These are phyloP conservation scores for Isatis tinctoria DNA, from an alignment of 345 rosid genomes.

Conservation along the genomic window DNA sequence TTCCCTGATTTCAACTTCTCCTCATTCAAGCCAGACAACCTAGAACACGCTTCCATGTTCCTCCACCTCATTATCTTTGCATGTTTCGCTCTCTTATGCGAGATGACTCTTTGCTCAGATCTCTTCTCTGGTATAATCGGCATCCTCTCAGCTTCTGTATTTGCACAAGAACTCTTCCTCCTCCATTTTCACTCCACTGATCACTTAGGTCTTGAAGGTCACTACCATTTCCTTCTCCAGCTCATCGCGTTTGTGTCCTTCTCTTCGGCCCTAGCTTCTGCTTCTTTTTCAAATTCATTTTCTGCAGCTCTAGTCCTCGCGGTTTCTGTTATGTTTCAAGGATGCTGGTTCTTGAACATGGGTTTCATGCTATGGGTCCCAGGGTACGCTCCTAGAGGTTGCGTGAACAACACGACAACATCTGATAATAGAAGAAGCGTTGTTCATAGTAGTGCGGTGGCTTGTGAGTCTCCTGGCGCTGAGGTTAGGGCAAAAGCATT, in stretches of 20 bases:
- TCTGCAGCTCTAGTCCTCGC: constrained; percentile 57
- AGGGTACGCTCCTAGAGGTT: constrained; percentile 58
- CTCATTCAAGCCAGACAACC: constrained; percentile 51
- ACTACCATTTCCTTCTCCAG: constrained; percentile 87
- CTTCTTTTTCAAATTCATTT: constrained; percentile 48
- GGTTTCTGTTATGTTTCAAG: constrained; percentile 66
- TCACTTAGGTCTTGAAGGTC: constrained; percentile 85
- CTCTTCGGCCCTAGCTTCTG: constrained; percentile 46
- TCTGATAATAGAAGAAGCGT: constrained; percentile 17
- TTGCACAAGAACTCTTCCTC: constrained; percentile 78
- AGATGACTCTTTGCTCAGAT: constrained; percentile 44
- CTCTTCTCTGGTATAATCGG: constrained; percentile 49
- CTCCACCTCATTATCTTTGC: constrained; percentile 76
- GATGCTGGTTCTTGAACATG: constrained; percentile 86
- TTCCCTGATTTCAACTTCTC: constrained; percentile 46
- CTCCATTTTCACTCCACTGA: constrained; percentile 87
- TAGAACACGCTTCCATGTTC: constrained; percentile 87
- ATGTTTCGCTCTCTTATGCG: constrained; percentile 57
- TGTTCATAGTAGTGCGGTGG: constrained; percentile 58
- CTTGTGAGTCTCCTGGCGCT: constrained; percentile 53
- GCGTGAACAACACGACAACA: constrained; percentile 36
- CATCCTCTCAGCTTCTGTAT: constrained; percentile 58
- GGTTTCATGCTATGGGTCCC: constrained; percentile 86
- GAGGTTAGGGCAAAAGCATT: constrained; percentile 67
- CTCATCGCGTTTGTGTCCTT: constrained; percentile 63